Conservation (phyloP, 306 rosid genomes). For the Vigna mungo region DNA sequence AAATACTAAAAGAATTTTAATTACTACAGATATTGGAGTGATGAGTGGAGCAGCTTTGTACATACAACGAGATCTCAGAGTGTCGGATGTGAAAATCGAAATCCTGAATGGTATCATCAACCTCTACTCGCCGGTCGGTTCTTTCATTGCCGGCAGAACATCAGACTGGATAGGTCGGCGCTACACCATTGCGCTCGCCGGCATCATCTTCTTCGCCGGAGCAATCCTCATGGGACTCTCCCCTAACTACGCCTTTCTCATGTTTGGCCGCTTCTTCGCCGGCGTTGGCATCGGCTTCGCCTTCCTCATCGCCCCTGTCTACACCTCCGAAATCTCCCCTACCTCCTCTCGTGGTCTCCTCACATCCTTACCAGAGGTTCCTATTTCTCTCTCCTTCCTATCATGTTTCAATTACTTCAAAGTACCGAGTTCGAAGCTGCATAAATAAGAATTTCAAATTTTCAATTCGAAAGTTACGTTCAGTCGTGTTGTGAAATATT, state of each 20-base stretch:
- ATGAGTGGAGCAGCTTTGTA: slow-evolving; percentile 78
- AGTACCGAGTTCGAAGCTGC: too few species aligned
- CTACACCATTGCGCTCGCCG: slow-evolving; percentile 72
- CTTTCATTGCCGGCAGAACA: slow-evolving; percentile 68
- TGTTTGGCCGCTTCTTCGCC: slow-evolving; percentile 84
- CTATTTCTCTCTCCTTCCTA: background rate
- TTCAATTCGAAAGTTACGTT: too few species aligned
- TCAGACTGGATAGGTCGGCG: slow-evolving; percentile 91
- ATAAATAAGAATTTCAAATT: background rate
- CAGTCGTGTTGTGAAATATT: background rate
- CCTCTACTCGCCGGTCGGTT: slow-evolving; percentile 69
- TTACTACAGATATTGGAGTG: slow-evolving; percentile 71
- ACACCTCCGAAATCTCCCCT: slow-evolving; percentile 79
- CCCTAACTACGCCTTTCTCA: slow-evolving; percentile 75
- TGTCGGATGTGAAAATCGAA: slow-evolving; percentile 60
- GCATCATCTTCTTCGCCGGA: slow-evolving; percentile 67
- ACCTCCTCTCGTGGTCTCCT: slow-evolving; percentile 81
- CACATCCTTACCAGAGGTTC: slow-evolving; percentile 80
- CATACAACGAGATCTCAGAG: slow-evolving; percentile 58
- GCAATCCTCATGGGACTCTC: slow-evolving; percentile 86
- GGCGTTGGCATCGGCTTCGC: slow-evolving; percentile 82
- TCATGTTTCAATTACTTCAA: background rate
- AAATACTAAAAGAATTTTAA: too few species aligned
- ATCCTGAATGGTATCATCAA: slow-evolving; percentile 66
- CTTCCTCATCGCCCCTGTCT: slow-evolving; percentile 77